phyloP scores from a whole-genome alignment of 768 basidiomycete genomes.

The Russula griseocarnosa region DNA sequence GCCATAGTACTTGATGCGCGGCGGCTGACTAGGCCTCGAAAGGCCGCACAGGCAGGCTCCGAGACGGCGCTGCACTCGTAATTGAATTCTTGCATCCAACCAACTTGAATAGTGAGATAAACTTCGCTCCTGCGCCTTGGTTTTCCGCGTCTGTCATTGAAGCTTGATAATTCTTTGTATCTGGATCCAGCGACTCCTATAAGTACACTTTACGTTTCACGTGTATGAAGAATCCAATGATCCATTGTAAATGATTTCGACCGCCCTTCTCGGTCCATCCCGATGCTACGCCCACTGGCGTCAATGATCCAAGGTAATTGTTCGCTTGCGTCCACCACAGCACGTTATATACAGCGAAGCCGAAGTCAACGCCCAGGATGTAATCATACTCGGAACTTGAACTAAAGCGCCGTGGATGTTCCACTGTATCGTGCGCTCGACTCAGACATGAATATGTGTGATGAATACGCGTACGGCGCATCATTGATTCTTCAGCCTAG shows the following conservation, averaged over 20 bases:
- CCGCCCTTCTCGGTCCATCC: neutral
- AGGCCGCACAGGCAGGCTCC: conserved; percentile 8
- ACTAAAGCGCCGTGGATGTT: too few species aligned
- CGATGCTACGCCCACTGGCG: neutral
- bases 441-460: neutral
- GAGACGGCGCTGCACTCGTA: conserved; percentile 3
- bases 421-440: neutral
- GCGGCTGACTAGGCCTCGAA: neutral
- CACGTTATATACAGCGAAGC: neutral
- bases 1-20: too few species aligned
- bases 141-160: neutral
- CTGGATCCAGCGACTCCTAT: neutral
- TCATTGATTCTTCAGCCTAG: neutral
- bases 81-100: neutral
- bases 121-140: neutral
- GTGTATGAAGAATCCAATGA: neutral
- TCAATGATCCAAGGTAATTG: neutral
- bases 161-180: neutral
- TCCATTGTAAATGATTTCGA: neutral
- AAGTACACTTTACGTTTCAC: too few species aligned
- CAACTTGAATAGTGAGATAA: neutral
- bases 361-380: neutral
- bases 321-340: neutral
- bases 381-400: neutral
- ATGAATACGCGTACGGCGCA: neutral